Conservation (phyloP, 2,329 filamentous ascomycete genomes). For the Sarocladium strictum region DNA sequence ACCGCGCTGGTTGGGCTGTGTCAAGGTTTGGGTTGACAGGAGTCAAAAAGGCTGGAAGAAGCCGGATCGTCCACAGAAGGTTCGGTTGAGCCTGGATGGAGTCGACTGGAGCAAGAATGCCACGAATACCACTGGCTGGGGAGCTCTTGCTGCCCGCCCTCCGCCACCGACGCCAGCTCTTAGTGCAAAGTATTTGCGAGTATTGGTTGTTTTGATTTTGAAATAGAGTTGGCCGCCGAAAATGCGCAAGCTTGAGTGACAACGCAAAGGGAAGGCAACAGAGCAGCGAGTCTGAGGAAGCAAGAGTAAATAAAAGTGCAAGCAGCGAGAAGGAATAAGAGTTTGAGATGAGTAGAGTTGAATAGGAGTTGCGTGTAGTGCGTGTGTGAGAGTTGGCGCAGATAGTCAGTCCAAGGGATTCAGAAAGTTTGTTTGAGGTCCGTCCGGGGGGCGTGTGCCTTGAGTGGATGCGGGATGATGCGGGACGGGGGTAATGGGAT, state of each 20-base stretch:
- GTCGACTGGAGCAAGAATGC: constrained; percentile 4
- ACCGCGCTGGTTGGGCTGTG: neutral
- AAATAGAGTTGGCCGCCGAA: neutral
- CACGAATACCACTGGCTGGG: neutral
- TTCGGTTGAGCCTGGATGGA: constrained; percentile 4
- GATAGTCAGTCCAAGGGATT: neutral
- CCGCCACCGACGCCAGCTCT: constrained; percentile 1
- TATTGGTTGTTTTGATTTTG: neutral
- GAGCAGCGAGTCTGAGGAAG: neutral
- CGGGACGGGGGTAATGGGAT: constrained; percentile 1
- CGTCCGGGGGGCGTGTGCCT: neutral
- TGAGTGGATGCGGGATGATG: constrained; percentile 5
- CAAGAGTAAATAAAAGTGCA: neutral
- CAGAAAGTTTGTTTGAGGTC: neutral
- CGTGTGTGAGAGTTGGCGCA: neutral
- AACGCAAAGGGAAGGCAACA: neutral
- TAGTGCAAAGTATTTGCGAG: neutral
- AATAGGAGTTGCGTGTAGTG: neutral
- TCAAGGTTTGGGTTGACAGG: neutral
- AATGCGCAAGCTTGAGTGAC: neutral
- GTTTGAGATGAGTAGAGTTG: neutral
- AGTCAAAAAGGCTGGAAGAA: neutral
- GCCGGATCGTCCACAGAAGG: constrained; percentile 5
- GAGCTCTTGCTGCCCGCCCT: constrained; percentile 4
- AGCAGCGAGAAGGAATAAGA: neutral